A percentile compares a stretch with the other conserved stretches of the same genome.
phyloP scores from a whole-genome alignment of 2,329 filamentous ascomycete species.

The Pezicula rhizophila region DNA sequence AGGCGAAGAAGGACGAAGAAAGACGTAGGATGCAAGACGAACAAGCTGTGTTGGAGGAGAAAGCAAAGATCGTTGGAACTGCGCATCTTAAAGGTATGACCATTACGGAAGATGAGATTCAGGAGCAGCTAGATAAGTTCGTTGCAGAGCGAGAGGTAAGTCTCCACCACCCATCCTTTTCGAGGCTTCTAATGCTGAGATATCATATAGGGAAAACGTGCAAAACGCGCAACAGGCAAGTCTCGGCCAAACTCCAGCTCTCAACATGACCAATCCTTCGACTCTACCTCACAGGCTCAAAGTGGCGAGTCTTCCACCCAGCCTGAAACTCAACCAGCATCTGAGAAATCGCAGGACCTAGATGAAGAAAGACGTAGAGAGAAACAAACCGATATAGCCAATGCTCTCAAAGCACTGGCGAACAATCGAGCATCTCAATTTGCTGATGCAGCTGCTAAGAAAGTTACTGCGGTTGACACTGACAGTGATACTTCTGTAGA shows the following conservation, averaged over 20 bases:
- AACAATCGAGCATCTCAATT: neutral
- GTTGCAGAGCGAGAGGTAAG: slow-evolving; percentile 14
- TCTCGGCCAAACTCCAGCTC: neutral
- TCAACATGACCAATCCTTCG: too few species aligned
- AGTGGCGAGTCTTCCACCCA: neutral
- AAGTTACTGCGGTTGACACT: neutral
- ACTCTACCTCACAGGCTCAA: too few species aligned
- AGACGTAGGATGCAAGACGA: neutral
- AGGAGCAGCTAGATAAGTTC: slow-evolving; percentile 7
- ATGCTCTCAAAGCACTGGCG: neutral
- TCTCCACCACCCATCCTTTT: neutral
- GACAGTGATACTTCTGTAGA: neutral
- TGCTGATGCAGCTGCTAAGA: slow-evolving; percentile 1
- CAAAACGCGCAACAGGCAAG: too few species aligned
- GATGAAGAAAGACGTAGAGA: neutral
- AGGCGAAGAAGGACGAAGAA: neutral
- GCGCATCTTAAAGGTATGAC: slow-evolving; percentile 4
- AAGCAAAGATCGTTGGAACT: slow-evolving; percentile 3
- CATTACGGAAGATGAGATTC: slow-evolving; percentile 7
- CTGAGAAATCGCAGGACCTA: neutral
- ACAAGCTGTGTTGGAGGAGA: slow-evolving; percentile 7
- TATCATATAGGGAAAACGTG: neutral
- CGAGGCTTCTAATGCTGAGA: neutral
- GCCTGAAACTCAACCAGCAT: neutral
- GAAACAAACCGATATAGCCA: neutral